Base-by-base conservation (phyloP, 257 asterid species). In the Lycium barbarum region DNA sequence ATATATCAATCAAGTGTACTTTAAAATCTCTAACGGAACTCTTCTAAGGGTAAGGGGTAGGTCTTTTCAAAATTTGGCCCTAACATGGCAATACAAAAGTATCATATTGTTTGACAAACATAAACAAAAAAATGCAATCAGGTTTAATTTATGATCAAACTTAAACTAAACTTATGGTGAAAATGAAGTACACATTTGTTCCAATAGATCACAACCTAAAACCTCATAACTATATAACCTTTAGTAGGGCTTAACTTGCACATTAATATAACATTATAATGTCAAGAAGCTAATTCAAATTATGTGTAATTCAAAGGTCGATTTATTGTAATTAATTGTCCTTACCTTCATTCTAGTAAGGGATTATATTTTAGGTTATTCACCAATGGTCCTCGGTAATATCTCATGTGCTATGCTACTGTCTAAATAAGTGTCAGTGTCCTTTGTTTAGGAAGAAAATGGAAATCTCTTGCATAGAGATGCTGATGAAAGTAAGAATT, bases 371-470 rank as follows among this genome's bases (percentile, higher is more conserved):
- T 47, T 47, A 47, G 3, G 81, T 73, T n/a, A 9, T 73, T 47
- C 12, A 73, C 81, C 61, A 47, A 73, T 47, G 40, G 81, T 73
- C 7, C 81, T 13, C 47, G 61, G 40, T 73, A 73, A 11, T 47
- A 73, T 47, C 20, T 47, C 40, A 20, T 73, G 43, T 47, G 81
- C 7, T 73, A 20, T 45, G 20, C 10, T 11, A 12, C 61, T 73
- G 43, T 73, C 61, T 73, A 6, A 73, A 15, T 36, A 36, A 68
- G 12, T 36, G 51, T 36, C 49, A 68, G 61, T 47, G 81, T 47
- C 61, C 81, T 73, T 47, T 11, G 49, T 73, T 73, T 73, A 47
- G 61, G 81, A 73, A 73, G 61, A 73, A 73, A 73, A 20, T 22
- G 61, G 61, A 61, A 47, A 73, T 73, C 18, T 73, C 2, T 47